phyloP scores from a whole-genome alignment of 805 yeast species.

The Dipodascopsis uninucleata region DNA sequence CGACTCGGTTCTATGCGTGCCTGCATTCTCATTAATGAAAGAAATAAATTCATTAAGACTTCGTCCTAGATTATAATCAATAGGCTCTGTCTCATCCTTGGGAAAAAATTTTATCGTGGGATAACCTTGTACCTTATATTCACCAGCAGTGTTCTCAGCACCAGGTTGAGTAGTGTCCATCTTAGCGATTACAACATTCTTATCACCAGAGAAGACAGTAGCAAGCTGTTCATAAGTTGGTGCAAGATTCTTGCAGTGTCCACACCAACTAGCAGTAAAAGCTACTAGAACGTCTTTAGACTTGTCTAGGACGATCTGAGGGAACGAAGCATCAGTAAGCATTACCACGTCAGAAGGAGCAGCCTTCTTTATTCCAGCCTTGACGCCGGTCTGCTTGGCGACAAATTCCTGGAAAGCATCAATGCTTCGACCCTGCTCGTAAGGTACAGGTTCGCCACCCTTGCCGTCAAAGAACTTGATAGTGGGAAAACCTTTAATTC shows the following conservation, averaged over 20 bases:
- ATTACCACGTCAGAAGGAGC: constrained; percentile 22
- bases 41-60: constrained; percentile 48
- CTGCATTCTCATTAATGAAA: constrained; percentile 44
- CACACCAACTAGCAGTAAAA: constrained; percentile 60
- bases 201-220: constrained; percentile 42
- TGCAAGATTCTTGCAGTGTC: constrained; percentile 50
- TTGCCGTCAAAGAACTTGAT: constrained; percentile 40
- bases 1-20: constrained; percentile 41
- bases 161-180: constrained; percentile 49
- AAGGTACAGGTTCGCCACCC: constrained; percentile 29
- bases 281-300: constrained; percentile 45
- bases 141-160: constrained; percentile 40
- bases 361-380: constrained; percentile 10
- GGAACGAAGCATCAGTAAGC: constrained; percentile 44
- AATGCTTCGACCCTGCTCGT: constrained; percentile 43
- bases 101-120: constrained; percentile 57
- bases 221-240: constrained; percentile 53
- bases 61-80: constrained; percentile 51
- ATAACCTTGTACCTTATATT: constrained; percentile 44
- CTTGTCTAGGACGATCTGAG: constrained; percentile 40
- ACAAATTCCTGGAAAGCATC: constrained; percentile 54
- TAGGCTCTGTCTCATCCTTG: constrained; percentile 42
- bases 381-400: constrained; percentile 33
- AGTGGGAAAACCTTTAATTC: constrained; percentile 80
- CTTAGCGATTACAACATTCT: constrained; percentile 43